phyloP scores from a whole-genome alignment of 352 stramenopile genomes.

The Phytophthora vignae region DNA sequence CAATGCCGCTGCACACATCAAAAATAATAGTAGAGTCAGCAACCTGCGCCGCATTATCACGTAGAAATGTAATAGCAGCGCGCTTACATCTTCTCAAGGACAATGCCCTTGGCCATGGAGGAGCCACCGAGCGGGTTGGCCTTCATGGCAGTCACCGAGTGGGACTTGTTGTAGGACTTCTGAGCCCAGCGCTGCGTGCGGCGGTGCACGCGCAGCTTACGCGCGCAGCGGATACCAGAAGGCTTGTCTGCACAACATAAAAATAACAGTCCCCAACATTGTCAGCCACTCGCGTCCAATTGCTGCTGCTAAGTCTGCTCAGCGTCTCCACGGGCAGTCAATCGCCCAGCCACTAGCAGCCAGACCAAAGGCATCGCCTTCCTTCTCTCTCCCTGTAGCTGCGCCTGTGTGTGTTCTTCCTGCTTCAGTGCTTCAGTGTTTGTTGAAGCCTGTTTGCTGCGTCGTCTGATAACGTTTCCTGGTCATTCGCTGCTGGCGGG shows the following conservation, averaged over 20 bases:
- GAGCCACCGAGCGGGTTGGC: constrained; percentile 99
- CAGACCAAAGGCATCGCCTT: too few relatives aligned
- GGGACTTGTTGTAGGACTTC: constrained; percentile 99
- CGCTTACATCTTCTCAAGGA: constrained; percentile 99
- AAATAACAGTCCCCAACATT: background rate
- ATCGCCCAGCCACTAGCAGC: background rate
- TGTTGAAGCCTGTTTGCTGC: background rate
- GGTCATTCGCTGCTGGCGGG: background rate
- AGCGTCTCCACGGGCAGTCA: background rate
- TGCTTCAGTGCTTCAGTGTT: too few relatives aligned
- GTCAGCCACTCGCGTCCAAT: background rate
- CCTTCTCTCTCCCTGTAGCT: background rate
- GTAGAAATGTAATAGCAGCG: too few relatives aligned
- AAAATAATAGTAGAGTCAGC: constrained; percentile 1
- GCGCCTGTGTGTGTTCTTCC: background rate
- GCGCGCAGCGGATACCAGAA: constrained; percentile 98
- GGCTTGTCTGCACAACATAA: constrained; percentile 94
- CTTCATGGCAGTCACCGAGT: constrained; percentile 99
- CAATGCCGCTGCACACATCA: constrained; percentile 93
- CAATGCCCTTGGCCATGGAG: constrained; percentile 99
- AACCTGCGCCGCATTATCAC: background rate
- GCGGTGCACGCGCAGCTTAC: constrained; percentile 99
- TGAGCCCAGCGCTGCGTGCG: constrained; percentile 98
- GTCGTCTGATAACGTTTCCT: background rate
- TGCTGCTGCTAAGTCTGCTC: background rate